Evolutionary conservation across 164 flowering plant species (phyloP), one percentile per base, ranked within the genome.

Genomic region (Liriodendron chinense): DNA sequence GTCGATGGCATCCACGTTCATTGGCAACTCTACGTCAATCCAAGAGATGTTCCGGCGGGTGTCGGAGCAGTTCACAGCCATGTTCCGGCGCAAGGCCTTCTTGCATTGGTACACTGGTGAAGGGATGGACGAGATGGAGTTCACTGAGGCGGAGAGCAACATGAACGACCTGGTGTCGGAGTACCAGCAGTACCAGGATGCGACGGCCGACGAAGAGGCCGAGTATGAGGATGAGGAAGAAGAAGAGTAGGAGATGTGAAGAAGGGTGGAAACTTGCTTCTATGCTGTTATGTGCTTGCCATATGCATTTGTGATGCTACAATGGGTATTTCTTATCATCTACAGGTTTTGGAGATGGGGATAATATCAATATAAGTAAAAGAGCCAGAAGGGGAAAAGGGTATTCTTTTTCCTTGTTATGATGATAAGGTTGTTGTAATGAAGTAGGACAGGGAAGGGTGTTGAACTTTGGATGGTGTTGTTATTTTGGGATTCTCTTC

Each of bases 21-120:
- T 86, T 47, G 89, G 89, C 9, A 86, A 86, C 71, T 86, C 89
- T 0, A 84, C 89, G 0, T 84, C 89, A 0, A 86, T 86, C 21
- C 89, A 84, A 71, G 89, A 84, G 49, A 86, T 86, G 89, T 86
- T 86, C 75, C 49, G 87, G 26, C 71, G 89, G n/a, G 89, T 86
- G 53, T 83, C 86, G 16, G 87, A 86, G 78, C 89, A 86, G 56
- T 84, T 86, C 72, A 86, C 87, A 0, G 89, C 87, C 64, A 86
- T 86, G 89, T 86, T 86, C 71, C 78, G 89, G 83, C 81, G 87
- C 68, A 86, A 84, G 80, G 89, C 89, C 61, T 86, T 86, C 83
- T 77, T 84, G 81, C 89, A 86, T 65, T 83, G 87, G 89, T 86
- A 85, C 64, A 85, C 88, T 0, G 88, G 88, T 0, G 88, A 85